These are phyloP conservation scores for Crinitomyces ghanaensis DNA, from an alignment of 805 yeast genomes.

Conservation along the genomic window DNA sequence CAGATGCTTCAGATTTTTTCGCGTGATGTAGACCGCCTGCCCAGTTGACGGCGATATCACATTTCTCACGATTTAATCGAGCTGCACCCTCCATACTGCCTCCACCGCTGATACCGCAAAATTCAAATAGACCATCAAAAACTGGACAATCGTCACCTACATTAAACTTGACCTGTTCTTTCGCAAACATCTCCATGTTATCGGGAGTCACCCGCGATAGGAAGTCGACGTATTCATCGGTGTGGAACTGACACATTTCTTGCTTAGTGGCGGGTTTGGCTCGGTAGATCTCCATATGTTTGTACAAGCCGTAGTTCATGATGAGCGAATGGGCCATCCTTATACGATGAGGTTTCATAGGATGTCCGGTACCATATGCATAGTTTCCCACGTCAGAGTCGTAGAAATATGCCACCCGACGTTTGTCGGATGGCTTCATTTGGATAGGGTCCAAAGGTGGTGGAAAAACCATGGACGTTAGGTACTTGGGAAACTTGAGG, in stretches of 20 bases:
- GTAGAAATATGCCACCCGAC: constrained; percentile 63
- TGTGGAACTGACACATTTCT: constrained; percentile 97
- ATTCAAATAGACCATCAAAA: constrained; percentile 89
- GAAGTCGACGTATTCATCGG: constrained; percentile 94
- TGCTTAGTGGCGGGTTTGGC: constrained; percentile 98
- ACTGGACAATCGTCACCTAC: constrained; percentile 97
- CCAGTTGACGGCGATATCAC: constrained; percentile 93
- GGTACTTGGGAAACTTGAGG: no score
- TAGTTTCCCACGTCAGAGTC: constrained; percentile 95
- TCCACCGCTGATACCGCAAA: constrained; percentile 80
- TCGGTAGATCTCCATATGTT: constrained; percentile 93
- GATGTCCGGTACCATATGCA: constrained; percentile 97
- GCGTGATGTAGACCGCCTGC: constrained; percentile 97
- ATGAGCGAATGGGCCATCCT: constrained; percentile 97
- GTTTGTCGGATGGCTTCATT: constrained; percentile 10
- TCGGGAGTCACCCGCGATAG: constrained; percentile 85
- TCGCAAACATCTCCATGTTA: constrained; percentile 72
- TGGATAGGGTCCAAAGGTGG: constrained; percentile 10
- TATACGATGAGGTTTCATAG: constrained; percentile 98
- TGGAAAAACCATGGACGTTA: constrained; percentile 4
- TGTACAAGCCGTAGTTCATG: constrained; percentile 93
- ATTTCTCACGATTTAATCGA: constrained; percentile 73
- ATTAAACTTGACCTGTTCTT: constrained; percentile 84
- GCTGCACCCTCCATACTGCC: constrained; percentile 84
- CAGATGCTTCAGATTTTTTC: constrained; percentile 86